Evolutionary conservation across 352 stramenopile species (phyloP).

Genomic region (Phytophthora cactorum): DNA sequence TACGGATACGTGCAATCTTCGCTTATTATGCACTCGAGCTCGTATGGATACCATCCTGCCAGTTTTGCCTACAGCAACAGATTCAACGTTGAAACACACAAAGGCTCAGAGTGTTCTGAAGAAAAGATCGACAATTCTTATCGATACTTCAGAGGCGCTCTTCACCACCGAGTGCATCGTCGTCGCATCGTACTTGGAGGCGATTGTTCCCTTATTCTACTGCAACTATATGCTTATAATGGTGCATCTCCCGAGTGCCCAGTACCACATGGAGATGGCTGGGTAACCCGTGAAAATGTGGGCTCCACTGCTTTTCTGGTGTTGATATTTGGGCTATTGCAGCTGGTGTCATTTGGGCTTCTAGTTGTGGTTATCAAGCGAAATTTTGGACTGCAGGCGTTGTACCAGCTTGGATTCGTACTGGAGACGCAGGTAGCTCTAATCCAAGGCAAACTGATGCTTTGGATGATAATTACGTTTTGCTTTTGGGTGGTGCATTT

Average conservation of each 20-base stretch:
- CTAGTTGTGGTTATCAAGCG: slow-evolving; percentile 18
- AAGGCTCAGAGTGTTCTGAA: neutral
- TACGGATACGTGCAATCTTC: neutral
- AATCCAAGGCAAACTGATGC: slow-evolving; percentile 11
- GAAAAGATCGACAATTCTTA: neutral
- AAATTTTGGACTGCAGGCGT: slow-evolving; percentile 9
- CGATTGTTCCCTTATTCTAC: slow-evolving; percentile 39
- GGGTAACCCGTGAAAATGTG: neutral
- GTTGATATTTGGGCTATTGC: slow-evolving; percentile 19
- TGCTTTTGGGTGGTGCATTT: slow-evolving; percentile 16
- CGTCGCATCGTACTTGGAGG: slow-evolving; percentile 39
- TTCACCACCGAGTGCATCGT: slow-evolving; percentile 31
- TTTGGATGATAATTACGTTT: slow-evolving; percentile 9
- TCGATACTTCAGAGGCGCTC: slow-evolving; percentile 5
- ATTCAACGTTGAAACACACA: neutral
- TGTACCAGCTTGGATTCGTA: slow-evolving; percentile 39
- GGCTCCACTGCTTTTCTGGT: slow-evolving; percentile 7
- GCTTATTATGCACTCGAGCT: neutral
- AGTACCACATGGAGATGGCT: slow-evolving; percentile 11
- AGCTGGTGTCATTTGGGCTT: slow-evolving; percentile 24
- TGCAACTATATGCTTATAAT: slow-evolving; percentile 15
- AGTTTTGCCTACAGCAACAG: neutral
- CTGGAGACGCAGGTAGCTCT: slow-evolving; percentile 25
- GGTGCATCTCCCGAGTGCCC: slow-evolving; percentile 24
- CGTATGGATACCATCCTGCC: neutral